phyloP scores from a whole-genome alignment of 1,139 yeast species.

The Hemisphaericaspora xylofermentans region DNA sequence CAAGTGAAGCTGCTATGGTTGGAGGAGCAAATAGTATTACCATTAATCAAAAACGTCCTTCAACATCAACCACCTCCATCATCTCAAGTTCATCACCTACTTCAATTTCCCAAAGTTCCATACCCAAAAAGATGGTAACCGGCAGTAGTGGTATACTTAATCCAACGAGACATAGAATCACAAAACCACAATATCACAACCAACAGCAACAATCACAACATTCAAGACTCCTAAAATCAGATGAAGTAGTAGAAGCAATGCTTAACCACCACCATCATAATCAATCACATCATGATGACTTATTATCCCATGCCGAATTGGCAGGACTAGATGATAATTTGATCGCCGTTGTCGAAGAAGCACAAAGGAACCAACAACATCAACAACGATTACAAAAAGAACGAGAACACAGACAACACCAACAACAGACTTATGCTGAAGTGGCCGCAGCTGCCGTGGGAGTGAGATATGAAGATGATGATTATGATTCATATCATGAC shows the following conservation, averaged over 20 bases:
- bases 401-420: constrained; percentile 9
- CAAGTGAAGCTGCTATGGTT: too few relatives aligned
- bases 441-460: constrained; percentile 42
- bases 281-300: constrained; percentile 30
- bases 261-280: constrained; percentile 31
- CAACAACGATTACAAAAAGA: constrained; percentile 16
- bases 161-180: constrained; percentile 1
- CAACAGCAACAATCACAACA: constrained; percentile 24
- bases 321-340: constrained; percentile 52
- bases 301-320: constrained; percentile 38
- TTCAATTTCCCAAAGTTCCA: not conserved
- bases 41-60: constrained; percentile 24
- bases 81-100: not conserved
- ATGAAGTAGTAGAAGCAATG: constrained; percentile 34
- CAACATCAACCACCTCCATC: constrained; percentile 2
- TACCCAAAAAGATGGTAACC: not conserved
- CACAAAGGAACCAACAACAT: constrained; percentile 42
- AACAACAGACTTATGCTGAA: constrained; percentile 32
- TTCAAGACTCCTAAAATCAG: too few relatives aligned
- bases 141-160: not conserved
- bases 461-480: constrained; percentile 21
- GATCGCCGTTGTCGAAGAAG: constrained; percentile 69
- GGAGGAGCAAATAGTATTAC: too few relatives aligned
- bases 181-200: constrained; percentile 21
- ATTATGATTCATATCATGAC: constrained; percentile 16